Conservation (phyloP, 352 stramenopile genomes). For the Pythium volutum region DNA sequence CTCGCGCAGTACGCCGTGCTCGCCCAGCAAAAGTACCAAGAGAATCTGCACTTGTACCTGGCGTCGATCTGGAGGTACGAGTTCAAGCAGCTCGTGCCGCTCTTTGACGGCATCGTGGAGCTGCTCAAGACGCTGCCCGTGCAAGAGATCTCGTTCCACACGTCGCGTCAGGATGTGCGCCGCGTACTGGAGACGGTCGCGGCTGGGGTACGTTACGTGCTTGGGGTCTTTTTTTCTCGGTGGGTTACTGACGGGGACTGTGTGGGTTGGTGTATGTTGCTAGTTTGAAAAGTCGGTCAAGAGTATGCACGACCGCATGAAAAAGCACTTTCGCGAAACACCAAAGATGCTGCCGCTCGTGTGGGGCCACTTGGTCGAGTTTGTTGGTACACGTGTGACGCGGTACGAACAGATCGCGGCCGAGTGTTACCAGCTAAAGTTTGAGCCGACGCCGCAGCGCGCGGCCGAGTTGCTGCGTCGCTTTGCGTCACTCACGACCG, state of each 20-base stretch:
- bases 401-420: slow-evolving; percentile 49
- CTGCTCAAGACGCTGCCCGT: slow-evolving; percentile 52
- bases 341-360: slow-evolving; percentile 47
- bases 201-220: slow-evolving; percentile 30
- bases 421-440: slow-evolving; percentile 57
- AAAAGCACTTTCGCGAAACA: slow-evolving; percentile 63
- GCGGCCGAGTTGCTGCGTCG: slow-evolving; percentile 46
- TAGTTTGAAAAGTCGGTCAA: slow-evolving; percentile 72
- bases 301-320: slow-evolving; percentile 67
- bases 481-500: slow-evolving; percentile 24
- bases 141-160: slow-evolving; percentile 68
- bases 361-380: slow-evolving; percentile 55
- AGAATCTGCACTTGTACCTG: slow-evolving; percentile 49
- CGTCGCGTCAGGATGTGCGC: slow-evolving; percentile 53
- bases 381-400: slow-evolving; percentile 31
- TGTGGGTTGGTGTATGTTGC: neutral
- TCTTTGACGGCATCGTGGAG: slow-evolving; percentile 53
- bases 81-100: slow-evolving; percentile 55
- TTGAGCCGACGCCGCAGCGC: slow-evolving; percentile 45
- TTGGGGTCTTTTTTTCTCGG: neutral
- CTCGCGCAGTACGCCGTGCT: slow-evolving; percentile 51
- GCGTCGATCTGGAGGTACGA: slow-evolving; percentile 68
- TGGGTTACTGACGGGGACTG: neutral
- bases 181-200: slow-evolving; percentile 42
- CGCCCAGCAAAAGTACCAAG: slow-evolving; percentile 36